Base-by-base conservation (phyloP, 495 filamentous ascomycete genomes). In the Saxispiralis lemnorum region DNA sequence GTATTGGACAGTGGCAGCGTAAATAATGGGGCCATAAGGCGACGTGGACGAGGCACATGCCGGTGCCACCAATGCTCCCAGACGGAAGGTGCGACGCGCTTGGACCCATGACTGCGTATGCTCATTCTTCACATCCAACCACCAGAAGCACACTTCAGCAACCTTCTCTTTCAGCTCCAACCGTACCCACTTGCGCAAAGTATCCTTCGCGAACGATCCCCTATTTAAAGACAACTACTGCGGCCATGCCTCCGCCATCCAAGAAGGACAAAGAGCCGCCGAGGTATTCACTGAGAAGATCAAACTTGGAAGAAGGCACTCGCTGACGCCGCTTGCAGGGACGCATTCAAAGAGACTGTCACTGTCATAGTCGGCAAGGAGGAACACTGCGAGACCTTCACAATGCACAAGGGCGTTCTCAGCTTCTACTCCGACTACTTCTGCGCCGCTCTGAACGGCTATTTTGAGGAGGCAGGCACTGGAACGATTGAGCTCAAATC, bases 381-480 rank as follows among this genome's bases (percentile, higher is more conserved):
- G 5, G 15, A 24, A 18, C 7, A 17, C 37, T 17, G 5, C 15
- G 5, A 39, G 15, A 18, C 37, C 11, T 18, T 39, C 15, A n/a
- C 14, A 6, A 24, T 39, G 3, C 15, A 7, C 37, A 39, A 39
- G 18, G 37, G 37, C 15, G 6, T 39, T 2, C 37, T 39, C 14
- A 18, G 15, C 6, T 39, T 39, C 37, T 39, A 39, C 19, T 24
- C 37, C 37, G 37, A 15, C 37, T 39, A 39, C 37, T 39, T 39
- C 37, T 5, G 7, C 7, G 19, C 13, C 6, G 37, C 37, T 2
- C 19, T 39, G 37, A 39, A 39, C 37, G 37, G 37, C 19, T 13
- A 2, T n/a, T 39, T 39, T n/a, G 37, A n/a, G 6, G 37, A 39
- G n/a, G 37, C 37, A 17, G 3, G 19, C 15, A 18, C 3, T 2